Percentiles rank a stretch among this genome's conserved stretches.
These are phyloP conservation scores for Haplosporangium sp. DNA, from an alignment of 371 early-diverging fungal species.

Conservation along the genomic window DNA sequence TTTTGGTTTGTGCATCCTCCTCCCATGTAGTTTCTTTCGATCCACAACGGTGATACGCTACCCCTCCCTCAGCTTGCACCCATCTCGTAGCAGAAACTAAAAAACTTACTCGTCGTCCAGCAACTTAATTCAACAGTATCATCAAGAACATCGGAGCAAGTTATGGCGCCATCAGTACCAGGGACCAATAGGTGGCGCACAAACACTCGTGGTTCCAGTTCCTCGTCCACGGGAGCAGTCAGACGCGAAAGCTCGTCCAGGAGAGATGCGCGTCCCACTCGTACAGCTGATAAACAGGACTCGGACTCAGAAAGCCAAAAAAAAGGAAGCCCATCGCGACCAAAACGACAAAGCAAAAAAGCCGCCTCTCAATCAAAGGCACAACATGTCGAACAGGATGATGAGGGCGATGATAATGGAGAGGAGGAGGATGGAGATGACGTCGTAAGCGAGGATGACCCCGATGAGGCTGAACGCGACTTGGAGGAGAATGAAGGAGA, in stretches of 20 bases:
- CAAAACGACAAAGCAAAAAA: slow-evolving; percentile 10
- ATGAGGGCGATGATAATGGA: not conserved
- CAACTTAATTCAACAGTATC: no score
- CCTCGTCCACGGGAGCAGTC: not conserved
- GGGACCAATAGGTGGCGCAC: slow-evolving; percentile 18
- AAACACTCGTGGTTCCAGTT: slow-evolving; percentile 7
- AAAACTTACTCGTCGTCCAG: no score
- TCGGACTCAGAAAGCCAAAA: slow-evolving; percentile 18
- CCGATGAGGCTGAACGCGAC: slow-evolving; percentile 8
- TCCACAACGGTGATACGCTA: no score
- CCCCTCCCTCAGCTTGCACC: no score
- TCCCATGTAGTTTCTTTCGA: no score
- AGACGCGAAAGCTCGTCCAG: slow-evolving; percentile 10
- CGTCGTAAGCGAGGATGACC: slow-evolving; percentile 1
- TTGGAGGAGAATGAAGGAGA: slow-evolving; percentile 65
- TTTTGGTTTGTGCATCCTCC: no score
- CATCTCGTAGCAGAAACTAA: no score
- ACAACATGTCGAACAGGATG: not conserved
- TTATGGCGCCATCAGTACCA: slow-evolving; percentile 33
- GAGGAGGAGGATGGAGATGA: not conserved
- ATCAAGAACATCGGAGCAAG: no score
- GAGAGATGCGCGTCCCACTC: slow-evolving; percentile 8
- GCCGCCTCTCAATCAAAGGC: slow-evolving; percentile 4
- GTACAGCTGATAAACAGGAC: slow-evolving; percentile 14
- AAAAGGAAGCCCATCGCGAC: slow-evolving; percentile 12